Conservation (phyloP, 2,329 filamentous ascomycete genomes). For the Aspergillus sclerotialis region DNA sequence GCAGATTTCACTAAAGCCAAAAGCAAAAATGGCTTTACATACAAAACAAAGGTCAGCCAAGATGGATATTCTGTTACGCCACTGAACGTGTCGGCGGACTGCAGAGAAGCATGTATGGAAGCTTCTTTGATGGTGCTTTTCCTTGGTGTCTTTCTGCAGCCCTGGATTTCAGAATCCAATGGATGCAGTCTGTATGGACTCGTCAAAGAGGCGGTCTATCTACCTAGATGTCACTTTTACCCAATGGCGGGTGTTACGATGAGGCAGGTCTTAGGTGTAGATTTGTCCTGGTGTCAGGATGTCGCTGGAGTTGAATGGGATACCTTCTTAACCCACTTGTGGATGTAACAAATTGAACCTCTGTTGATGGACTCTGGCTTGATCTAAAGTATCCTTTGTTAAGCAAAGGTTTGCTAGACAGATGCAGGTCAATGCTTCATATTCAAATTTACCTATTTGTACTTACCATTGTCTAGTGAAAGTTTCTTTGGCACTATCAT, state of each 20-base stretch:
- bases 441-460: too few species aligned
- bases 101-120: conserved; percentile 30
- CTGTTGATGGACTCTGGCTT: too few species aligned
- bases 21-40: background rate
- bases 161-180: too few species aligned
- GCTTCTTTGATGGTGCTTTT: conserved; percentile 14
- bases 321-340: too few species aligned
- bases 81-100: conserved; percentile 16
- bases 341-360: too few species aligned
- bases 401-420: too few species aligned
- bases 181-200: conserved; percentile 2
- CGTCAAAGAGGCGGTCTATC: background rate
- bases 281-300: too few species aligned
- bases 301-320: too few species aligned
- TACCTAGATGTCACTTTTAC: background rate
- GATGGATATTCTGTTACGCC: conserved; percentile 1
- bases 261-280: background rate
- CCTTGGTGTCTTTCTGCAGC: background rate
- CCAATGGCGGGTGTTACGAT: background rate
- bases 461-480: background rate
- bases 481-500: conserved; percentile 7
- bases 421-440: too few species aligned
- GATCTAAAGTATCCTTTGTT: too few species aligned
- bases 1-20: background rate
- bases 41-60: background rate